A percentile compares a stretch with the other conserved stretches of the same genome.
Conservation (phyloP, 306 rosid species). For the Hylodesmum podocarpum region DNA sequence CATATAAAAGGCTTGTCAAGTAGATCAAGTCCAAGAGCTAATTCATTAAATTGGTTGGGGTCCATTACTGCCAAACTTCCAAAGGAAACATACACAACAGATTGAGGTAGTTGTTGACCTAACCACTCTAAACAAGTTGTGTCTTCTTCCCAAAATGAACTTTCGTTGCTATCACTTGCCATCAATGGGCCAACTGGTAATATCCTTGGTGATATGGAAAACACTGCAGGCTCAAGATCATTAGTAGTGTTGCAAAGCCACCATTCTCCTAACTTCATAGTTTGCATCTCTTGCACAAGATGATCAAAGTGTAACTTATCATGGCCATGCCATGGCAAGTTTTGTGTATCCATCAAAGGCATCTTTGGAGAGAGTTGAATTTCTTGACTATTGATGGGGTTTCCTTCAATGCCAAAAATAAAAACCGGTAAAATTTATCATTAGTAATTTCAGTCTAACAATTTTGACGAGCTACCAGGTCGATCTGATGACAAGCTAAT, state of each 20-base stretch:
- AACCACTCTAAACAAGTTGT: constrained; percentile 39
- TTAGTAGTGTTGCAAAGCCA: constrained; percentile 38
- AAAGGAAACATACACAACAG: constrained; percentile 41
- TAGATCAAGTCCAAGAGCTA: constrained; percentile 38
- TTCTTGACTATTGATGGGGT: constrained; percentile 7
- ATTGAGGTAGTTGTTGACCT: constrained; percentile 30
- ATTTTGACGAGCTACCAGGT: no score
- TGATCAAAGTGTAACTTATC: constrained; percentile 3
- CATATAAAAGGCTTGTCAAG: constrained; percentile 43
- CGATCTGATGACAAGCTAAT: no score
- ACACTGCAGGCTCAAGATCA: constrained; percentile 35
- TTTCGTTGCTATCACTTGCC: background rate
- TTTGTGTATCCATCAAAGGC: constrained; percentile 28
- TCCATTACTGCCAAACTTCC: constrained; percentile 33
- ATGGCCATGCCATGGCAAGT: constrained; percentile 11
- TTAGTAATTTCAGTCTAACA: background rate
- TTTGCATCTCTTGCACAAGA: constrained; percentile 8
- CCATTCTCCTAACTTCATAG: constrained; percentile 20
- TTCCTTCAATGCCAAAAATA: constrained; percentile 17
- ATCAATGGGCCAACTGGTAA: constrained; percentile 44
- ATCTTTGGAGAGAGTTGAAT: constrained; percentile 27
- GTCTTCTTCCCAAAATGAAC: constrained; percentile 42
- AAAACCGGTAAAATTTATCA: background rate
- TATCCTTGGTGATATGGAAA: constrained; percentile 29
- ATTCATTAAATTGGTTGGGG: constrained; percentile 36